Base-by-base conservation (phyloP, 2,329 filamentous ascomycete species). In the Sporothrix globosa region DNA sequence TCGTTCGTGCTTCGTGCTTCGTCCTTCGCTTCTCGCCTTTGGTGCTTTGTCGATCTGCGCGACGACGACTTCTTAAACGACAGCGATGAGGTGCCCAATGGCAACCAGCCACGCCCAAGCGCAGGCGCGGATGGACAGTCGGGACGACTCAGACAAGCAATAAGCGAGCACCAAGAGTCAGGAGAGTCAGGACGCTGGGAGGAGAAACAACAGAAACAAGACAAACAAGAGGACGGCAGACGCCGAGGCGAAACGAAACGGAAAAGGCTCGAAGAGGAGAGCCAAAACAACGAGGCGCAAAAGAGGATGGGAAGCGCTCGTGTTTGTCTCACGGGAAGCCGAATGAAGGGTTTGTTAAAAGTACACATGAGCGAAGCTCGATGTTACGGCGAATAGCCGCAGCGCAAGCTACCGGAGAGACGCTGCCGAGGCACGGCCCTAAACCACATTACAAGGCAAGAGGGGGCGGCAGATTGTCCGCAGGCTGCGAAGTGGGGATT, bases 371-470 rank as follows among this genome's bases (percentile, higher is more conserved):
- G 30, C 14, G 21, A 19, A 34, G 53, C 27, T 21, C 21, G 56
- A 44, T 2, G 50, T 19, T 9, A 19, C 65, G 65, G 65, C 13
- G 65, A 53, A 52, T 67, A 19, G 48, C 48, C 65, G 65, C 34
- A 27, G n/a, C 30, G 34, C 11, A 34, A 44, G 34, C 48, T 27
- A 19, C 66, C 67, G 67, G 67, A 68, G 67, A 17, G 27, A 68
- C 67, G 67, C 54, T 68, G 67, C 67, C 67, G 67, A 68, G 67
- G 67, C 66, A 56, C 39, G 53, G 65, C 50, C 61, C 61, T 63
- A 30, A 30, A 50, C 9, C 61, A 61, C 44, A 50, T 19, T 21
- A n/a, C 5, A 58, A 27, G 44, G 44, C 46, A 44, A 34, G 61
- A 46, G 58, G 58, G 60, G 61, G 48, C 63, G 63, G 63, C 63